Evolutionary conservation across 2,329 filamentous ascomycete genomes (phyloP).

Genomic region (Hymenoscyphus infarciens): DNA sequence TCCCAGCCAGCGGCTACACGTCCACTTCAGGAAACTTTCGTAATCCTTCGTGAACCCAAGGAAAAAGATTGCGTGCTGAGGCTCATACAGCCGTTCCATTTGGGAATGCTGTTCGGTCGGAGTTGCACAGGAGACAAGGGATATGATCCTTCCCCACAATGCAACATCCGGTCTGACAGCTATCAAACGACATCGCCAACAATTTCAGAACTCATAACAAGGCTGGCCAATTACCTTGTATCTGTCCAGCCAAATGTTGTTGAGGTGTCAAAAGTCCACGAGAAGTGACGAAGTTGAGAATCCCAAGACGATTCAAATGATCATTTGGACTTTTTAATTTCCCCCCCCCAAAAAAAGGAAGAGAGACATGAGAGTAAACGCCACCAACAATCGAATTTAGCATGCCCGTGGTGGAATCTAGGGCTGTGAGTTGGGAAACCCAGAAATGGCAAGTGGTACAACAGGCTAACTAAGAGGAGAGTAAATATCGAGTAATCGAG

Average conservation of each 20-base stretch:
- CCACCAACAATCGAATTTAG: too few relatives aligned
- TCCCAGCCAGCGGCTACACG: neutral
- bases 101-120: neutral
- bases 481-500: too few relatives aligned
- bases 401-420: too few relatives aligned
- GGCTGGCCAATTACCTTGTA: neutral
- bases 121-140: neutral
- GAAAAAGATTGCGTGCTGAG: too few relatives aligned
- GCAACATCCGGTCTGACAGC: neutral
- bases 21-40: neutral
- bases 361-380: too few relatives aligned
- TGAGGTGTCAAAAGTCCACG: neutral
- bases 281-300: neutral
- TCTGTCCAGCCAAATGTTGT: neutral
- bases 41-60: too few relatives aligned
- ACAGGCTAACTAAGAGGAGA: too few relatives aligned
- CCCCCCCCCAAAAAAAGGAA: too few relatives aligned
- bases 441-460: too few relatives aligned
- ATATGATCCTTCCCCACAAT: neutral
- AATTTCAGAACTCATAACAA: neutral
- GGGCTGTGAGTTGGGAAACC: too few relatives aligned
- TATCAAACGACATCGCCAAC: neutral
- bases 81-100: too few relatives aligned
- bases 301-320: neutral
- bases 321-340: too few relatives aligned